Evolutionary conservation across 768 basidiomycete genomes (phyloP), one percentile per base, ranked within the genome.

Genomic region (Serendipita sp.): DNA sequence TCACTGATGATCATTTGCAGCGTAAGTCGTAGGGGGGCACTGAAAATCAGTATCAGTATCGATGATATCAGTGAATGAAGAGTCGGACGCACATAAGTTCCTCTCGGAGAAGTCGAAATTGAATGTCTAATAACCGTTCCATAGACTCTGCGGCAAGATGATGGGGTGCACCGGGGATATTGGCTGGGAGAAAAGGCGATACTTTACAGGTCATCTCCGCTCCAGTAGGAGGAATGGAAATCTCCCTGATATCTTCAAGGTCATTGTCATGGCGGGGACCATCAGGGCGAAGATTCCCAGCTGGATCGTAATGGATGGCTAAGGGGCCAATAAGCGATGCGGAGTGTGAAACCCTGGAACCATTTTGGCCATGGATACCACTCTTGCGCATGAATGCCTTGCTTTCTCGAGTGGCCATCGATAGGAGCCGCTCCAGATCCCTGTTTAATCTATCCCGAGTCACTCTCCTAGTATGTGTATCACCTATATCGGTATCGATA

Each of bases 201-300:
- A 72, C 24, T 0, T 69, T 71, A 20, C 73, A 81, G 45, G 79
- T 69, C 5, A 90, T 75, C 67, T 90, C 88, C 3, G 77, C 71
- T 44, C 85, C 78, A 0, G 88, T 89, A 0, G 88, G 88, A 0
- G 82, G 81, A 51, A 88, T 78, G n/a, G 80, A 74, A 45, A 90
- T 85, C 1, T 81, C 72, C 1, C 67, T 26, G 9, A 88, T 82
- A 41, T 82, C 76, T 26, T 71, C 68, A 48, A 71, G 74, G 66
- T 88, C 86, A 62, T 88, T 89, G 68, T 89, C 81, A 64, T 89
- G 86, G 1, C 87, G 78, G 0, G 78, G 75, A 0, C 83, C 83
- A 0, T 73, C 76, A 1, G 61, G 28, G 11, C 80, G 78, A 1
- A 79, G 70, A 0, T 68, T 68, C 7, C 84, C 85, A 0, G 85